Base-by-base conservation (phyloP, 345 rosid genomes). In the Kandelia obovata region DNA sequence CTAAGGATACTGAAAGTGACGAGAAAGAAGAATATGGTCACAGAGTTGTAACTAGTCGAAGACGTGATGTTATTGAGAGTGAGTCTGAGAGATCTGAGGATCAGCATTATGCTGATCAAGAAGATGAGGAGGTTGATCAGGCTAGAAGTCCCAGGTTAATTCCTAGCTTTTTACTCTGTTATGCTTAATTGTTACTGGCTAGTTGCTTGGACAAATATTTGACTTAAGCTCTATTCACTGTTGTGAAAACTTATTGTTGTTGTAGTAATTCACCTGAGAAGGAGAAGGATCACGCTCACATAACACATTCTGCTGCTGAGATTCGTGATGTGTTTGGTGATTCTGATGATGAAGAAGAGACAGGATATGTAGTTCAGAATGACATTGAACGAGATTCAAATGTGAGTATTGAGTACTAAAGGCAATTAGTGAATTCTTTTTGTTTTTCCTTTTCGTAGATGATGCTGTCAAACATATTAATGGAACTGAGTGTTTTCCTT, bases 291-390 rank as follows among this genome's bases (percentile, higher is more conserved):
- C 91, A 75, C 64, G 67, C 76, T 72, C 86, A 82, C 58, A 77
- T 77, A 75, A 74, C 83, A 61, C 89, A 79, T 28, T 79, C 97
- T 25, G 87, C 88, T 21, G 91, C 88, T 52, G 96, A 92, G 78
- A 90, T 95, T 73, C 96, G 99, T 70, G 96, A 95, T 84, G 99
- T 95, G 53, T 95, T 95, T 83, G 99, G 99, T 66, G 97, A 88
- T 58, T 92, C 98, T 35, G 99, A 95, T 73, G 99, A 95, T 57
- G 99, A 95, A 74, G 99, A 92, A 35, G 89, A 69, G 21, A 86
- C 78, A 61, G 94, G 78, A 31, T 95, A 86, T 81, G 88, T 79
- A 35, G 81, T 84, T 75, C 87, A 71, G 69, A 53, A 53, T 53
- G 57, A 53, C 57, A 53, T 53, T 53, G 57, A 53, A 6, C 57